Base-by-base conservation (phyloP, 257 asterid genomes). In the Jaltomata sinuosa region DNA sequence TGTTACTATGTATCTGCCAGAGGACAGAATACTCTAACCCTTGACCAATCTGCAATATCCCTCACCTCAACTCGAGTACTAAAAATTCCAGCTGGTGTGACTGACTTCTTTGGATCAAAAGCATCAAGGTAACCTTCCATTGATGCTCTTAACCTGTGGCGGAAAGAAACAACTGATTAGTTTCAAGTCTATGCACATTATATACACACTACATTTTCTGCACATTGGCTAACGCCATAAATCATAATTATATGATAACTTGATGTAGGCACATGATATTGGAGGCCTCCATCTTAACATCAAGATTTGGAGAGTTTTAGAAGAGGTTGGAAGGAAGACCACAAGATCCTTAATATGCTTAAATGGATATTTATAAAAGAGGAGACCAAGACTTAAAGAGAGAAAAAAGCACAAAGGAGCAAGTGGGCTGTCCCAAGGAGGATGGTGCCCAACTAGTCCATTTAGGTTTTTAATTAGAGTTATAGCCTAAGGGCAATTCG, bases 51-150 rank as follows among this genome's bases (percentile, higher is more conserved):
- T 49, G 62, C 15, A 82, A 68, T 36, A 67, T 42, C 47, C 85
- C 93, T 89, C 74, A 94, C 98, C 97, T 94, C 98, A 79, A 92
- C 93, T 88, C 98, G 89, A 84, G 89, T 87, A 64, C 89, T 84
- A 89, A 96, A 96, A 81, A 94, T 91, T 81, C 97, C 97, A 84
- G 92, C 90, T 15, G 99, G 99, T 45, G 94, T 89, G 86, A 89
- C 86, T 81, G 98, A 90, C 79, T 86, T 89, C 77, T 86, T 85
- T 50, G 98, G 98, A 87, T 96, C 97, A 89, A 96, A 96, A 83
- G 90, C 88, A 90, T 89, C 94, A 65, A 96, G 93, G 87, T 93
- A 90, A 82, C 92, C 87, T 78, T 92, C 94, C 99, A 96, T 94
- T 82, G 97, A 94, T 84, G 94, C 87, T 93, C 99, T 91, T 89